Conservation (phyloP, 345 rosid species). For the Lagerstroemia speciosa region DNA sequence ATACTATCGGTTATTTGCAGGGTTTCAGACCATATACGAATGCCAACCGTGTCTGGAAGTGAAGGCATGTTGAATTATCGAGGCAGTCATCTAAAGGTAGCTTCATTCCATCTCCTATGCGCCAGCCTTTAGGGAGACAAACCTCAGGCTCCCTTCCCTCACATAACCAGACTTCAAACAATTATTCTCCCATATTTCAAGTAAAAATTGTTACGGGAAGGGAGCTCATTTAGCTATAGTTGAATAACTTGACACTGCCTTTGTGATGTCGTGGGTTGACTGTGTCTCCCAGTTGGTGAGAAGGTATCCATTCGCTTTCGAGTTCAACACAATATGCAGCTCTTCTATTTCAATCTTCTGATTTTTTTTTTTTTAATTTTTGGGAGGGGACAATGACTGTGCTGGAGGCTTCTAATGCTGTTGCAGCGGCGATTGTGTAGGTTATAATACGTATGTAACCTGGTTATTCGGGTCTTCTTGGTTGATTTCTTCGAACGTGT, state of each 20-base stretch:
- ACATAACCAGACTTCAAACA: conserved; percentile 51
- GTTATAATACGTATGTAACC: neutral
- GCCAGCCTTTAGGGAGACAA: conserved; percentile 52
- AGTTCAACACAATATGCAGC: conserved; percentile 78
- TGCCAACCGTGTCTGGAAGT: conserved; percentile 66
- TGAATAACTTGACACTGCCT: conserved; percentile 1
- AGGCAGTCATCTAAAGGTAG: conserved; percentile 75
- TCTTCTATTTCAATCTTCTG: conserved; percentile 12
- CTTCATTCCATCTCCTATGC: conserved; percentile 57
- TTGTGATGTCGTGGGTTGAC: conserved; percentile 87
- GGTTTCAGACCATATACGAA: conserved; percentile 92
- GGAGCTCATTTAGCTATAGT: neutral
- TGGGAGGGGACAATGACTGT: neutral
- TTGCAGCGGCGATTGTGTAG: neutral
- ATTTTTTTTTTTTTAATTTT: neutral
- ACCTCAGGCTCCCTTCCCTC: conserved; percentile 66
- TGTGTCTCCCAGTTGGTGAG: conserved; percentile 84
- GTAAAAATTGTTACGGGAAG: too few relatives aligned
- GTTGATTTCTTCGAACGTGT: conserved; percentile 80
- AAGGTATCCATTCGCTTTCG: conserved; percentile 94
- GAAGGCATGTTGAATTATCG: conserved; percentile 43
- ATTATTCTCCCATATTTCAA: conserved; percentile 88
- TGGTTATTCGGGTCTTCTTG: conserved; percentile 60
- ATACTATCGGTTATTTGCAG: conserved; percentile 46
- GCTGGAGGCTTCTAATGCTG: neutral